Evolutionary conservation across 352 stramenopile genomes (phyloP), one percentile per base, ranked within the genome.

Genomic region (Phytophthora quininea): DNA sequence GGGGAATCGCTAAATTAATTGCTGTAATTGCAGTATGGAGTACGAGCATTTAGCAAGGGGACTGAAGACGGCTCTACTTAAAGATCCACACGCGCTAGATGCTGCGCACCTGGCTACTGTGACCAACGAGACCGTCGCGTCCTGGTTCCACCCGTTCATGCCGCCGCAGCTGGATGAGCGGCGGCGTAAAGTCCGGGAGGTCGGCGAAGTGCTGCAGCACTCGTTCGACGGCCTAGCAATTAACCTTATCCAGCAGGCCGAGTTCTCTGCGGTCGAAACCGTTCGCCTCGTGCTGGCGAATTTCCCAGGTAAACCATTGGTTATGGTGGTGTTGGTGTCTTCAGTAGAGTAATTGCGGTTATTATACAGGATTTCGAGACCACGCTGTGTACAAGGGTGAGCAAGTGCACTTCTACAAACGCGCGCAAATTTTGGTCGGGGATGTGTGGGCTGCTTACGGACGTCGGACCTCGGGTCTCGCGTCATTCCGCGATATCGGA

Each of bases 381-480:
- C 89, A 95, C 35, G 67, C 79, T 1, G 73, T 97, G 32, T 95
- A 96, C 73, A 80, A 82, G 9, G 90, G 90, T 19, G 67, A 86
- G 56, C 88, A 96, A 51, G 79, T 96, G 57, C 90, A 94, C 46
- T 89, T 97, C 37, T 97, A 97, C 79, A 97, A 97, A 61, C 89
- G 90, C 47, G 90, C 89, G 14, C 90, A 97, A 64, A 97, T 97
- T 63, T 70, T 97, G 19, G 86, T 93, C 2, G 90, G 79, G 2
- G 90, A 97, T 40, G 67, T 97, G 7, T 97, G 90, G 90, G 89
- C 82, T 31, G 90, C 90, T 37, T 97, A 93, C 61, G 89, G 89
- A 8, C 71, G 85, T 10, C 80, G 70, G 48, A 72, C 62, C 12
- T 64, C 58, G 2, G 76, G 76, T 9, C 8, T 89, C 24, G 75